Percentiles rank a stretch among this genome's conserved stretches.
These are phyloP conservation scores for Saururus chinensis DNA, from an alignment of 164 flowering plant genomes.

Conservation along the genomic window DNA sequence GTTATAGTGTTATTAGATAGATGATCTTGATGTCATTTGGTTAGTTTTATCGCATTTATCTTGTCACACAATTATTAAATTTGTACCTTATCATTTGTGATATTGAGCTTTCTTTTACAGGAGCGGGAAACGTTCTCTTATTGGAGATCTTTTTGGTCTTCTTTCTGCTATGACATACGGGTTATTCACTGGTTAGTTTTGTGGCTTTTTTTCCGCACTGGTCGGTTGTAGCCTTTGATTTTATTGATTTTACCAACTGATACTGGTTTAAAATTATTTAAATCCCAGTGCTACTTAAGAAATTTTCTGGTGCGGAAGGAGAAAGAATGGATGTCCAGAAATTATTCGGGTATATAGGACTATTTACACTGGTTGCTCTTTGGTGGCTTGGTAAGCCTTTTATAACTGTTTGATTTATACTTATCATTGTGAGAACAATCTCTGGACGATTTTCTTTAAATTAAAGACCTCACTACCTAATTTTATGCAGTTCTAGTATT, in stretches of 20 bases:
- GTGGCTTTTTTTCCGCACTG: not conserved
- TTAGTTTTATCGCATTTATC: slow-evolving; percentile 12
- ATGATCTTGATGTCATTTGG: too few species aligned
- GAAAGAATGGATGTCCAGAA: slow-evolving; percentile 87
- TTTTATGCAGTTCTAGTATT: too few species aligned
- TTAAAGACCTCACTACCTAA: too few species aligned
- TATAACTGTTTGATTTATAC: not conserved
- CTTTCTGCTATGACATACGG: slow-evolving; percentile 91
- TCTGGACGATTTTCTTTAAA: not conserved
- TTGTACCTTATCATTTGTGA: not conserved
- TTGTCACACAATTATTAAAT: slow-evolving; percentile 16
- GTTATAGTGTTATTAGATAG: too few species aligned
- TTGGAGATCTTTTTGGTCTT: slow-evolving; percentile 97
- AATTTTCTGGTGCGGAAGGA: slow-evolving; percentile 89
- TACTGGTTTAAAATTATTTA: slow-evolving; percentile 1
- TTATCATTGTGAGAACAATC: not conserved
- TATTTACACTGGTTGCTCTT: slow-evolving; percentile 79
- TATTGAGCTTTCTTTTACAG: slow-evolving; percentile 29
- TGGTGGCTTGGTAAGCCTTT: slow-evolving; percentile 97
- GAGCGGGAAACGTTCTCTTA: slow-evolving; percentile 70
- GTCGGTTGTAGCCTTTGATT: not conserved
- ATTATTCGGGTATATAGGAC: slow-evolving; percentile 92
- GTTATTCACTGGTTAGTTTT: slow-evolving; percentile 70
- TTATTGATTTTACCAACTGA: not conserved
- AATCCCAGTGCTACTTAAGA: slow-evolving; percentile 79